Evolutionary conservation across 257 asterid species (phyloP).

Genomic region (Capsicum chinense): DNA sequence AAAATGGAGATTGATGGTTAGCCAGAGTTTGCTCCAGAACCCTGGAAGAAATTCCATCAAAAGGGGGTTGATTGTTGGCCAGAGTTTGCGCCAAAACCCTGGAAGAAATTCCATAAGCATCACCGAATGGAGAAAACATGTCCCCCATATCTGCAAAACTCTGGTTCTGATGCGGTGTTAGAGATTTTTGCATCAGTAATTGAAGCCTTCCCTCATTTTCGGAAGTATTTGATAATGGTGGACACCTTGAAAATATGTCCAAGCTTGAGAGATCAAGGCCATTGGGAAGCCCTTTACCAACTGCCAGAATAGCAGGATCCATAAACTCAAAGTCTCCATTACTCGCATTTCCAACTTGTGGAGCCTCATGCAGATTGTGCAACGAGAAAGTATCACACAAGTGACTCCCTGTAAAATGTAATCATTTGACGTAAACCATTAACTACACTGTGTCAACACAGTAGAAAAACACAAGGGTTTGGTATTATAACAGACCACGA

Average conservation of each 20-base stretch:
- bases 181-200: constrained; percentile 66
- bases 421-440: neutral
- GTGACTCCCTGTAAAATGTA: constrained; percentile 62
- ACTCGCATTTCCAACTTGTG: constrained; percentile 48
- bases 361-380: constrained; percentile 66
- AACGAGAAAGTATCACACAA: constrained; percentile 50
- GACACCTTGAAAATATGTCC: constrained; percentile 55
- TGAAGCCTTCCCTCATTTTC: constrained; percentile 72
- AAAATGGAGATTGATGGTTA: constrained; percentile 60
- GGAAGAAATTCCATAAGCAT: constrained; percentile 68
- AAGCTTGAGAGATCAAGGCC: constrained; percentile 58
- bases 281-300: constrained; percentile 81
- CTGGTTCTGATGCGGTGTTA: constrained; percentile 69
- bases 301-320: constrained; percentile 99
- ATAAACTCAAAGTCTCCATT: constrained; percentile 82
- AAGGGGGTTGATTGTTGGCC: constrained; percentile 50
- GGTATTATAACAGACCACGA: constrained; percentile 53
- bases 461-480: neutral
- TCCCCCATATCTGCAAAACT: constrained; percentile 56
- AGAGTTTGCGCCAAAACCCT: constrained; percentile 65
- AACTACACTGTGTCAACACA: constrained; percentile 13
- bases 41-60: constrained; percentile 24
- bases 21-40: constrained; percentile 58
- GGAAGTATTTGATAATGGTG: constrained; percentile 57
- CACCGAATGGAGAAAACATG: constrained; percentile 50